phyloP scores from a whole-genome alignment of 2,329 filamentous ascomycete species.

The Talaromyces sp. region DNA sequence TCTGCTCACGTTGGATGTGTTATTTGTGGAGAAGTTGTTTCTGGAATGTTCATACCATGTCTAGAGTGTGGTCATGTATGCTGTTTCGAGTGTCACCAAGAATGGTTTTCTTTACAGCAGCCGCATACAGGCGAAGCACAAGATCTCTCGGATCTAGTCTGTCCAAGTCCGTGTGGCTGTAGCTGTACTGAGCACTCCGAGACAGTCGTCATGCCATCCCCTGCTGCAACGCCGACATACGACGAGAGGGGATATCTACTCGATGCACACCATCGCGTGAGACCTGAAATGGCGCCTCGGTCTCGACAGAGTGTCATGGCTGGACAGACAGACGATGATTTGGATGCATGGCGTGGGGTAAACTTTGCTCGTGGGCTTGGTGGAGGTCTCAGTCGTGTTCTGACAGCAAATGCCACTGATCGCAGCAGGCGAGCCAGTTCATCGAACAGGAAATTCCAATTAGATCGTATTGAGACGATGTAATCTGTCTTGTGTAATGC shows the following conservation, averaged over 20 bases:
- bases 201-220: slow-evolving; percentile 8
- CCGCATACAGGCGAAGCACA: not conserved
- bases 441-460: slow-evolving; percentile 14
- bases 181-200: slow-evolving; percentile 39
- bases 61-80: slow-evolving; percentile 48
- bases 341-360: slow-evolving; percentile 36
- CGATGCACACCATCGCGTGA: slow-evolving; percentile 19
- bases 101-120: slow-evolving; percentile 36
- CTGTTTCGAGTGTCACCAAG: slow-evolving; percentile 45
- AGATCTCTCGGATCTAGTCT: slow-evolving; percentile 25
- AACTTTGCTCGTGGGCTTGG: slow-evolving; percentile 43
- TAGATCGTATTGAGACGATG: slow-evolving; percentile 20
- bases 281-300: slow-evolving; percentile 19
- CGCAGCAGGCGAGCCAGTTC: slow-evolving; percentile 13
- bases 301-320: slow-evolving; percentile 19
- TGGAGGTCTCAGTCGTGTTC: slow-evolving; percentile 41
- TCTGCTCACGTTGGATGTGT: slow-evolving; percentile 40
- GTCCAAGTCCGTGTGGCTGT: slow-evolving; percentile 49
- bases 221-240: slow-evolving; percentile 7
- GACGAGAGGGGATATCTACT: slow-evolving; percentile 20
- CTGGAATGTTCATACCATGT: slow-evolving; percentile 47
- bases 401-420: slow-evolving; percentile 22
- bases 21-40: slow-evolving; percentile 43
- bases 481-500: not conserved
- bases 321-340: slow-evolving; percentile 33